A percentile compares a stretch with the other conserved stretches of the same genome.
Evolutionary conservation across 2,329 filamentous ascomycete species (phyloP).

Genomic region (Waltergamsia citrina): DNA sequence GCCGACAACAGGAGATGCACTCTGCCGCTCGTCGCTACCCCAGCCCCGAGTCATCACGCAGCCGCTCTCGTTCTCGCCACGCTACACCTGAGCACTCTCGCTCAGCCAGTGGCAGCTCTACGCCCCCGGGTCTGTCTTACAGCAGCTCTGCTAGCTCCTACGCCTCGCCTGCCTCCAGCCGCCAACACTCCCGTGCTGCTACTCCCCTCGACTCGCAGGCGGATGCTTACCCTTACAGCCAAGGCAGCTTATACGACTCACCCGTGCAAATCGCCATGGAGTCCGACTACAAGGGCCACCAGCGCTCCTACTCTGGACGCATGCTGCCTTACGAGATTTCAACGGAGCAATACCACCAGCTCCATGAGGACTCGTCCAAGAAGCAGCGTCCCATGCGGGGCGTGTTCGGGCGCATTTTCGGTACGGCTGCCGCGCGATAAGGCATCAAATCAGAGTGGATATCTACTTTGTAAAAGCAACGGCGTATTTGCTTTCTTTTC

Average conservation of each 20-base stretch:
- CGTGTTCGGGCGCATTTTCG: constrained; percentile 45
- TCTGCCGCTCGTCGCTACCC: constrained; percentile 26
- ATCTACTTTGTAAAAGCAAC: neutral
- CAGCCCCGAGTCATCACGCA: constrained; percentile 36
- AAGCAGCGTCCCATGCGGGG: constrained; percentile 41
- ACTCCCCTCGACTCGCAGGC: constrained; percentile 39
- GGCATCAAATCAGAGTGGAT: neutral
- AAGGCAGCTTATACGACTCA: constrained; percentile 36
- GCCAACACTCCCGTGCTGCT: constrained; percentile 39
- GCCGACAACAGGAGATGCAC: constrained; percentile 25
- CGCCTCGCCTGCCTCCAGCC: constrained; percentile 36
- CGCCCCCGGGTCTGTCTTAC: constrained; percentile 38
- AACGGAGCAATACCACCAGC: constrained; percentile 38
- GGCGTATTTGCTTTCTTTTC: constrained; percentile 1
- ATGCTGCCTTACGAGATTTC: constrained; percentile 48
- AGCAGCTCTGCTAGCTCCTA: constrained; percentile 41
- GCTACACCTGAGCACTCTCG: constrained; percentile 29
- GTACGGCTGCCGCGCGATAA: constrained; percentile 23
- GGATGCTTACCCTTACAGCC: constrained; percentile 31
- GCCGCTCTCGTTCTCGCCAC: constrained; percentile 29
- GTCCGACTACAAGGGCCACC: constrained; percentile 11
- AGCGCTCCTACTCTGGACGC: constrained; percentile 11
- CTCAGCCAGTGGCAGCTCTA: constrained; percentile 18
- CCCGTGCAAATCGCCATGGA: constrained; percentile 35
- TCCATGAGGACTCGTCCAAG: constrained; percentile 34